Evolutionary conservation across 352 stramenopile species (phyloP), one percentile per base, ranked within the genome.

Genomic region (Globisporangium paddicum): DNA sequence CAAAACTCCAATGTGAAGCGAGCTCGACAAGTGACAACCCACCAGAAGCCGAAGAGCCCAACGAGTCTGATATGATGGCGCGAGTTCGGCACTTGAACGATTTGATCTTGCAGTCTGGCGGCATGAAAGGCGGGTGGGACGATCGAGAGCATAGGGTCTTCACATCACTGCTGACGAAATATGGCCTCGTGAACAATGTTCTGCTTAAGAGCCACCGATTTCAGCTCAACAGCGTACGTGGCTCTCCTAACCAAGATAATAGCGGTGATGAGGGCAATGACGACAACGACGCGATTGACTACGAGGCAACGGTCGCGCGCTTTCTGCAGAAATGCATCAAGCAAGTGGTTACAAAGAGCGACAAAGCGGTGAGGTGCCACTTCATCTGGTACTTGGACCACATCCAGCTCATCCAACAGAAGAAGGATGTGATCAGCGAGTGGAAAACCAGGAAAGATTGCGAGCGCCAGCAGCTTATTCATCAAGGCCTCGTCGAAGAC

Each of bases 351-450:
- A 90, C 77, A 11, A 69, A 83, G 56, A 79, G 67, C 3, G 54
- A 72, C n/a, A 72, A 71, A 32, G 73, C 75, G 9, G 60, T 93
- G n/a, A 72, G 78, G 0, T 73, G 63, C 16, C 83, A 93, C 62
- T 73, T 86, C 16, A 66, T 82, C 13, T 93, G 83, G 83, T 90
- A 90, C 59, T 30, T 88, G 19, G 58, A 58, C 10, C 71, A 91
- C 21, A 40, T 89, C 28, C 28, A 64, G 26, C 62, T 91, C 21
- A 32, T 86, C 0, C 64, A 86, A 25, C 72, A 87, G 53, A 91
- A 91, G 53, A 87, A 86, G 38, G 54, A 66, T 0, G 69, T 71
- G 37, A 80, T 93, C 28, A 49, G 71, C 3, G 64, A 72, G 21
- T 93, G 83, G 83, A 85, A 81, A 44, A 26, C 58, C 18, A 46